Base-by-base conservation (phyloP, 306 rosid species). In the Glycine latifolia region DNA sequence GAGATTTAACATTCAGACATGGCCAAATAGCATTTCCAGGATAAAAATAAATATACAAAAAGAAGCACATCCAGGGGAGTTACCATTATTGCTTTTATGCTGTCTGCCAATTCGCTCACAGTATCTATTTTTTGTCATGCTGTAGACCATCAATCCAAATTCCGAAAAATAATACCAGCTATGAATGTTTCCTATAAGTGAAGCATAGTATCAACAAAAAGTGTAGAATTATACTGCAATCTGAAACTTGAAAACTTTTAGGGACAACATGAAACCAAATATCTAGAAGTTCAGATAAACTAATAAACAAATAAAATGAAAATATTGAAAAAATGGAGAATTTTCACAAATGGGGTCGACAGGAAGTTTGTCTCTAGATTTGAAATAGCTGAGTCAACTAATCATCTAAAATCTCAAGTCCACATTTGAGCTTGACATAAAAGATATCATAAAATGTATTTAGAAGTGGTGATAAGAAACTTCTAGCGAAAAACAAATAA, bases 11-110 rank as follows among this genome's bases (percentile, higher is more conserved):
- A 26, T 67, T 43, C 70, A 73, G 55, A 65, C 16, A 12, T 3
- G 61, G 43, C 52, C 50, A 67, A 52, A 68, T 12, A 55, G n/a
- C 39, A 73, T 20, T 20, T 20, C 20, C 20, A 20, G 20, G 73
- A 63, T 75, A 75, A 77, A 80, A 62, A 8, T 14, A 70, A 60
- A 73, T 41, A 26, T 46, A 79, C 43, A 13, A 8, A 68, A 68
- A 47, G 8, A 53, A 33, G 26, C 8, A 69, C 85, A 39, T 62
- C 7, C 3, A 47, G 73, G 67, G 49, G 41, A 60, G 41, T 73
- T 88, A 95, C 98, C 97, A 79, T 95, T 93, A 83, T 95, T 95
- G 89, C 98, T 95, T 92, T 92, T 95, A 88, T 95, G 98, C 55
- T 92, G 89, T 84, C 98, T 89, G 77, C 97, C 97, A 75, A 95